Conservation (phyloP, 1,284 basidiomycete species). For the Pascua sp. region DNA sequence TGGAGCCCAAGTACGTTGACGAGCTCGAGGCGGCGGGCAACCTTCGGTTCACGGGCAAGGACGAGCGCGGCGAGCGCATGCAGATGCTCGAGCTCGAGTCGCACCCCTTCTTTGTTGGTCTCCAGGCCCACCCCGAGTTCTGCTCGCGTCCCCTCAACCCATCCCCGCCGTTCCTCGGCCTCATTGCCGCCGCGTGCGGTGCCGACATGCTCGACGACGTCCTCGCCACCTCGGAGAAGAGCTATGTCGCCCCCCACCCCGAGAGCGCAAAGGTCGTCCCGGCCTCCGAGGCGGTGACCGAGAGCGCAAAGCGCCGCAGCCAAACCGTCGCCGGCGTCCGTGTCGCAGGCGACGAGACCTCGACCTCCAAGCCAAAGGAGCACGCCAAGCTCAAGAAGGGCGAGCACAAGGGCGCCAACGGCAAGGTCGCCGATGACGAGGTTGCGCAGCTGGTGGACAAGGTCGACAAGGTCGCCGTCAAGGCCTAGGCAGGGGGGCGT, state of each 20-base stretch:
- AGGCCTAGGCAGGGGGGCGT: not conserved
- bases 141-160: constrained; percentile 98
- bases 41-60: constrained; percentile 82
- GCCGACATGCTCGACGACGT: constrained; percentile 67
- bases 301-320: constrained; percentile 36
- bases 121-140: constrained; percentile 98
- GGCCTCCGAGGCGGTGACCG: constrained; percentile 41
- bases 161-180: constrained; percentile 93
- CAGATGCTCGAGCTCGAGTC: constrained; percentile 86
- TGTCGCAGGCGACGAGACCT: constrained; percentile 23
- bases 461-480: not conserved
- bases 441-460: not conserved
- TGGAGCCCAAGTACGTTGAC: constrained; percentile 84
- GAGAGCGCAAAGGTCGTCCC: constrained; percentile 48
- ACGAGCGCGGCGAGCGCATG: constrained; percentile 96
- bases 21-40: constrained; percentile 65
- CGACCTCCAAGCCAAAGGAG: too few relatives aligned
- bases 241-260: constrained; percentile 56
- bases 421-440: too few relatives aligned
- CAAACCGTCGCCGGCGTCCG: constrained; percentile 40
- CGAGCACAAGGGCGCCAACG: too few relatives aligned
- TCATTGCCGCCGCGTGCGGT: constrained; percentile 81
- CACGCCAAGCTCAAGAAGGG: too few relatives aligned
- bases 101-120: constrained; percentile 90
- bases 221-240: constrained; percentile 60